Conservation (phyloP, 2,329 filamentous ascomycete genomes). For the Paecilomyces niveus region DNA sequence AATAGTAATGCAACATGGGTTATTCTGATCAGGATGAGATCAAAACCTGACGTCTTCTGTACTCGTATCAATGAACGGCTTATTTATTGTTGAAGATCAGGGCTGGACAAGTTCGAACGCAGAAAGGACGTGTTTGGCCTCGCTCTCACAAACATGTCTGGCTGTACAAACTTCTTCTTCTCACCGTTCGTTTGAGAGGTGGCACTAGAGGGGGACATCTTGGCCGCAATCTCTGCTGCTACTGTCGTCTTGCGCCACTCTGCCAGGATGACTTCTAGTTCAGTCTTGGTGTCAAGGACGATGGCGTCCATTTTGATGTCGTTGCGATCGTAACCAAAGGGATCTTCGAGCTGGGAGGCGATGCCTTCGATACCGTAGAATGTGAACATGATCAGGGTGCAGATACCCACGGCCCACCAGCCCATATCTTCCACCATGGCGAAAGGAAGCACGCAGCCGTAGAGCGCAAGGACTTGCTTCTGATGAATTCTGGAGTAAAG, state of each 20-base stretch:
- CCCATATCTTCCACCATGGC: slow-evolving; percentile 57
- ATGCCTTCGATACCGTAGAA: slow-evolving; percentile 60
- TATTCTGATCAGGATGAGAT: too few species aligned
- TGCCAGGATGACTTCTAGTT: slow-evolving; percentile 51
- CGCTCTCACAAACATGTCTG: slow-evolving; percentile 11
- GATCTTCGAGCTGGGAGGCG: slow-evolving; percentile 57
- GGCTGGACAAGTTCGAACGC: neutral
- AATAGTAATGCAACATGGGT: too few species aligned
- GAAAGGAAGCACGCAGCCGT: slow-evolving; percentile 55
- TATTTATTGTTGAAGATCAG: neutral
- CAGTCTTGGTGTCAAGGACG: slow-evolving; percentile 52
- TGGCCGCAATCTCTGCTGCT: neutral
- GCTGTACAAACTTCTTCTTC: slow-evolving; percentile 13
- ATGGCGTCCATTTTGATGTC: slow-evolving; percentile 64
- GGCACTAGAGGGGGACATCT: neutral
- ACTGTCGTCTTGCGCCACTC: slow-evolving; percentile 45
- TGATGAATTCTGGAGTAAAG: slow-evolving; percentile 50
- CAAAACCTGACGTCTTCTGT: too few species aligned
- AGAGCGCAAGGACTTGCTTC: slow-evolving; percentile 57
- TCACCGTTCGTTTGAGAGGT: neutral
- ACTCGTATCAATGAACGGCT: neutral
- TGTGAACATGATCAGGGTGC: slow-evolving; percentile 55
- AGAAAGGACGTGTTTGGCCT: neutral
- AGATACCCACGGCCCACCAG: slow-evolving; percentile 56
- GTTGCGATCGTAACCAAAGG: slow-evolving; percentile 59